Evolutionary conservation across 192 early-diverging fungal genomes (phyloP), one percentile per base, ranked within the genome.

Genomic region (Podochytrium sp.): DNA sequence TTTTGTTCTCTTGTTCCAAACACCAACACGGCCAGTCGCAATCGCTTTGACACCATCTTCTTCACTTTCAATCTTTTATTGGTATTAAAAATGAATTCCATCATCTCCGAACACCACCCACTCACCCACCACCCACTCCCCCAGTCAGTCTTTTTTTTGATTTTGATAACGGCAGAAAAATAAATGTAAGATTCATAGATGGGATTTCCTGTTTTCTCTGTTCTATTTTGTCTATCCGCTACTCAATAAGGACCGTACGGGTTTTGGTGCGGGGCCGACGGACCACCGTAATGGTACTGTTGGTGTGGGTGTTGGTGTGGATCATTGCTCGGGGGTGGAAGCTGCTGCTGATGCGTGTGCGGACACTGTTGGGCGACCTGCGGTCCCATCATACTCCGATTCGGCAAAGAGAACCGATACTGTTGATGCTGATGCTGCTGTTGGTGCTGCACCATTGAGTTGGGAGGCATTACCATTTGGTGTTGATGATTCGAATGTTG

Each of bases 231-330:
- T 47, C 43, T 20, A 12, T 20, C 43, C 20, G 43, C 10, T 47
- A 20, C 20, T 47, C 43, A 12, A 3, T 50, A 20, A n/a, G 23
- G n/a, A n/a, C n/a, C n/a, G n/a, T n/a, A n/a, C n/a, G n/a, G 65
- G 25, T 23, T 1, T 3, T 67, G 65, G 1, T 67, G 42, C 1
- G 55, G 65, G 2, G n/a, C 23, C 2, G n/a, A 35, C 1, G 16
- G 32, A 4, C 35, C 18, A 1, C 32, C 23, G 2, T 49, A 35
- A 1, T 42, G 47, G 2, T 67, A 23, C 3, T 67, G 65, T 2
- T 67, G 40, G 25, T 57, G 49, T 32, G 55, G 65, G 27, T 67
- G 65, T 37, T 53, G n/a, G 29, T 67, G 65, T 51, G 18, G 47
- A 25, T 51, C 43, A n/a, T 67, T n/a, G 62, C 39, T 10, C 6